Conservation (phyloP, 2,329 filamentous ascomycete genomes). For the Fusarium udum region DNA sequence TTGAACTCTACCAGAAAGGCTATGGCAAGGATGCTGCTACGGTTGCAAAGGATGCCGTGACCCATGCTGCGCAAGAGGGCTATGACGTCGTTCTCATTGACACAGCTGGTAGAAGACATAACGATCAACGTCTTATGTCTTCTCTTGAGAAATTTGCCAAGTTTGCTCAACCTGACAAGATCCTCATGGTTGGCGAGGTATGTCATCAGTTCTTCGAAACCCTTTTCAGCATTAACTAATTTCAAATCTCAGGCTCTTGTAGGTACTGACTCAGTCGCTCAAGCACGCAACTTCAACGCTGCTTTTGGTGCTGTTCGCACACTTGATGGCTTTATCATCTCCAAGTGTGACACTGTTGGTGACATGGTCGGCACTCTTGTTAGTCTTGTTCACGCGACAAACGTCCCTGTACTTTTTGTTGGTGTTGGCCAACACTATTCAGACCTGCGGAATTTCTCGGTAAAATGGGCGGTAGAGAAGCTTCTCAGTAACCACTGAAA, state of each 20-base stretch:
- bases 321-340: slow-evolving; percentile 97
- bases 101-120: slow-evolving; percentile 93
- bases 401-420: slow-evolving; percentile 94
- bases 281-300: slow-evolving; percentile 95
- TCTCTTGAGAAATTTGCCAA: slow-evolving; percentile 97
- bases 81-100: slow-evolving; percentile 98
- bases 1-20: slow-evolving; percentile 95
- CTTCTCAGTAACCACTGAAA: slow-evolving; percentile 62
- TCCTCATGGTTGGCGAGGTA: slow-evolving; percentile 86
- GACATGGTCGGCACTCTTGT: slow-evolving; percentile 97
- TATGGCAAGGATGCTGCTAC: slow-evolving; percentile 98
- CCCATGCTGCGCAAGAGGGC: slow-evolving; percentile 75
- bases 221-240: neutral
- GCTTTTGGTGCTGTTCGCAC: slow-evolving; percentile 84
- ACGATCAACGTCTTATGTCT: slow-evolving; percentile 95
- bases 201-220: slow-evolving; percentile 6
- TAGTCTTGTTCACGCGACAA: slow-evolving; percentile 96
- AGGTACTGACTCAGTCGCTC: slow-evolving; percentile 92
- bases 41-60: slow-evolving; percentile 93
- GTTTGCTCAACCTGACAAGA: slow-evolving; percentile 95
- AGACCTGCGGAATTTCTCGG: slow-evolving; percentile 74
- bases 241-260: slow-evolving; percentile 73
- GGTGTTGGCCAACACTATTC: slow-evolving; percentile 77
- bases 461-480: slow-evolving; percentile 75
- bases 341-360: slow-evolving; percentile 98